phyloP scores from a whole-genome alignment of 257 asterid genomes.

The Solanum medicagineum region DNA sequence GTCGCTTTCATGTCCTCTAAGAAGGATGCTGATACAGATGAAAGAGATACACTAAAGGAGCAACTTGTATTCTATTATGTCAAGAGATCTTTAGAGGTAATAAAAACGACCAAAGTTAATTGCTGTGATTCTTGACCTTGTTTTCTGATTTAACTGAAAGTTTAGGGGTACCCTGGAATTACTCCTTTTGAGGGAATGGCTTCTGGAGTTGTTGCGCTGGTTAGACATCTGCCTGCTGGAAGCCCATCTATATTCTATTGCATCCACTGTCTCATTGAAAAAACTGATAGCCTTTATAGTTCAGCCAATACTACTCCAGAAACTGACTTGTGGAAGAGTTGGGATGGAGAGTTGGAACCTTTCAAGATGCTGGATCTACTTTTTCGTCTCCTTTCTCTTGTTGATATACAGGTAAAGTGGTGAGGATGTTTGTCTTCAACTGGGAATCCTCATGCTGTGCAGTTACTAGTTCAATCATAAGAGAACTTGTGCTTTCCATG shows the following conservation, averaged over 20 bases:
- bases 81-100: conserved; percentile 79
- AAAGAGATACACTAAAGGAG: conserved; percentile 68
- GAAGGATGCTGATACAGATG: conserved; percentile 48
- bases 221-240: conserved; percentile 94
- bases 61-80: conserved; percentile 81
- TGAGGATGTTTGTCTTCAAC: not conserved
- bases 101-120: conserved; percentile 2
- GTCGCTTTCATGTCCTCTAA: conserved; percentile 79
- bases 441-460: not conserved
- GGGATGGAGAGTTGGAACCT: conserved; percentile 65
- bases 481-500: not conserved
- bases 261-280: conserved; percentile 52
- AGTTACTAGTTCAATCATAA: not conserved
- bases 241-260: conserved; percentile 70
- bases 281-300: conserved; percentile 43
- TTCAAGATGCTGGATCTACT: conserved; percentile 66
- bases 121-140: conserved; percentile 1
- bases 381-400: conserved; percentile 54
- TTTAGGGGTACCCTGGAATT: conserved; percentile 64
- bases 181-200: conserved; percentile 92
- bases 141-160: conserved; percentile 7
- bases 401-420: conserved; percentile 70
- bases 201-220: conserved; percentile 83
- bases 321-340: conserved; percentile 38
- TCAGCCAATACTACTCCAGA: conserved; percentile 15